Evolutionary conservation across 176 grass and related monocot species (phyloP), one percentile per base, ranked within the genome.

Genomic region (Elaeis guineensis): DNA sequence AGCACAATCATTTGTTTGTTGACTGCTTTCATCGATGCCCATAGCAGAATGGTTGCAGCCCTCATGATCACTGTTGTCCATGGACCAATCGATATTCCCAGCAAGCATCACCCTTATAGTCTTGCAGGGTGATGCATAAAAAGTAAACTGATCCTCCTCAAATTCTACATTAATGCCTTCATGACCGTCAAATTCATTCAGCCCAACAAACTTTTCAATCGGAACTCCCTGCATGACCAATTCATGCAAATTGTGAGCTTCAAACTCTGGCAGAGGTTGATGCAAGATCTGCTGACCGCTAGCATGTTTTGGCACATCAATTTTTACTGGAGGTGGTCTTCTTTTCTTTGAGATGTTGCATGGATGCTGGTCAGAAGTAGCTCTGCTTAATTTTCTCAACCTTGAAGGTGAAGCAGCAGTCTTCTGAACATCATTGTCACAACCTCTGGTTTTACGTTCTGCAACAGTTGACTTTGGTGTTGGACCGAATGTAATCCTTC

Each of bases 161-260:
- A 12, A 44, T 44, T 22, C 70, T 54, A 48, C 58, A 53, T 52
- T 28, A 49, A 77, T 77, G 52, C 64, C 74, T 69, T 77, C 64
- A 61, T 69, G 44, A 29, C 53, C 74, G 20, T 77, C 64, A 22
- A 77, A 76, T 59, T 76, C 73, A 52, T 67, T 62, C 73, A 65
- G 28, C 30, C 73, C 73, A 29, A 76, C 66, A 32, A 55, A 66
- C 17, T 76, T 76, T 63, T 67, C 54, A 65, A 76, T 76, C 28
- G 52, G 65, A 67, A 54, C 50, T 52, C 57, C 62, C 52, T 67
- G 49, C 24, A 39, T 1, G 4, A 57, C n/a, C 17, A 63, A 29
- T 49, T 44, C 69, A 49, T 35, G 62, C 57, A 78, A 51, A 67
- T 56, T 44, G 35, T 1, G 11, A 44, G 35, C 35, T 44, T 44